phyloP scores from a whole-genome alignment of 306 rosid genomes.

The Herpetospermum pedunculosum region DNA sequence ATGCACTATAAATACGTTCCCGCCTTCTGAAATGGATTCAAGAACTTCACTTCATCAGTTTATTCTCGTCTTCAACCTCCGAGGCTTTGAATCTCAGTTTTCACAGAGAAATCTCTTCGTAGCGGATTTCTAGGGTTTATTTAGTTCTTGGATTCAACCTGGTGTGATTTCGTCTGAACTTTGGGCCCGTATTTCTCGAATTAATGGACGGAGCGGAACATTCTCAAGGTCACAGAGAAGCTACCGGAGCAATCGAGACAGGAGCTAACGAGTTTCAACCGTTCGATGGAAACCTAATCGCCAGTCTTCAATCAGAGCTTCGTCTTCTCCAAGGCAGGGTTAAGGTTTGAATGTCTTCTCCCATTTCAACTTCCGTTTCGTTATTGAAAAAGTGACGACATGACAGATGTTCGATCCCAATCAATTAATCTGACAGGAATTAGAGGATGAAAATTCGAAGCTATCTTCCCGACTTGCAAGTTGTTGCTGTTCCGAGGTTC shows the following conservation, averaged over 20 bases:
- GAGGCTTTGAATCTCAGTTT: background rate
- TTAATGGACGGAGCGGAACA: background rate
- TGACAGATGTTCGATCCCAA: background rate
- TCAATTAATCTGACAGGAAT: conserved; percentile 31
- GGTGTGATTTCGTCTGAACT: background rate
- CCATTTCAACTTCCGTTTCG: background rate
- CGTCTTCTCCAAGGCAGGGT: conserved; percentile 38
- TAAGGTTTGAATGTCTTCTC: conserved; percentile 22
- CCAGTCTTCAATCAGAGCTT: conserved; percentile 24
- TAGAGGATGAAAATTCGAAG: conserved; percentile 52
- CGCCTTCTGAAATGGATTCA: background rate
- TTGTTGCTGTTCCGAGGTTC: conserved; percentile 42
- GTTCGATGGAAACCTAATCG: conserved; percentile 17
- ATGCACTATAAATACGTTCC: background rate
- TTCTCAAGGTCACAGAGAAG: background rate
- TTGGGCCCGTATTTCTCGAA: background rate
- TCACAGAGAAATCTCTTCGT: background rate
- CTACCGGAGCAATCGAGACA: background rate
- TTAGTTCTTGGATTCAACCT: background rate
- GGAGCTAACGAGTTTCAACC: background rate
- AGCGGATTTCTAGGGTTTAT: background rate
- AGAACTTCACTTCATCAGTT: background rate
- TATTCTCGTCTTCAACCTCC: background rate
- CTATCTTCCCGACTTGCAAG: conserved; percentile 44
- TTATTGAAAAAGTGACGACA: background rate